Evolutionary conservation across 148 eudicot species (phyloP), one percentile per base, ranked within the genome.

Genomic region (Arbutus unedo): DNA sequence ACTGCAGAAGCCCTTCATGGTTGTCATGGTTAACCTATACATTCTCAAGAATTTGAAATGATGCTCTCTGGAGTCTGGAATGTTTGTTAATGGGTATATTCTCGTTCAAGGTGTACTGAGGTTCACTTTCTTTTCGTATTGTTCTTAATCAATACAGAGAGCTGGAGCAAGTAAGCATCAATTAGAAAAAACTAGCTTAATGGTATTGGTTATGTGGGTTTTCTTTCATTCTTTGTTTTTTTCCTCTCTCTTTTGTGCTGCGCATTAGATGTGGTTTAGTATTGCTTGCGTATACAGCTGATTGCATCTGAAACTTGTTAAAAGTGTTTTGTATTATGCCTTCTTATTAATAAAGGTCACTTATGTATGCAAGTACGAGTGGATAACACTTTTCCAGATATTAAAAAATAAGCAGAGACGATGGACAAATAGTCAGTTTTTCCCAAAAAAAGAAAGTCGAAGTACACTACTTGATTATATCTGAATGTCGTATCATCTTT

Each of bases 141-240:
- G 10, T 14, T 44, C 73, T 67, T 67, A 4, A 31, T 67, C 72
- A 3, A 67, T 67, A 67, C 19, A 67, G 43, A 67, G 73, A 25
- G 73, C 41, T 62, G 18, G 64, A 19, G 64, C 5, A 57, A 57
- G 64, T 53, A 54, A 77, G 79, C 47, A 53, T 54, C 79, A 54
- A 54, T 55, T 18, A 44, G 11, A 6, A 9, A 56, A 78, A 78
- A 4, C 50, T 67, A 56, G 50, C 13, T 78, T 18, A 21, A 21
- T 48, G 75, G 48, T 43, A 25, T 68, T 18, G 19, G 19, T 13
- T 31, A 14, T 68, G 73, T 71, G 75, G 6, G 75, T 71, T 41
- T 7, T 71, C 4, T 43, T 74, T n/a, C 43, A 8, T 74, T 74
- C 7, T 47, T 48, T 19, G 19, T 5, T 6, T 19, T 48, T 5